Evolutionary conservation across 257 asterid species (phyloP), one percentile per base, ranked within the genome.

Genomic region (Gentiana straminea): DNA sequence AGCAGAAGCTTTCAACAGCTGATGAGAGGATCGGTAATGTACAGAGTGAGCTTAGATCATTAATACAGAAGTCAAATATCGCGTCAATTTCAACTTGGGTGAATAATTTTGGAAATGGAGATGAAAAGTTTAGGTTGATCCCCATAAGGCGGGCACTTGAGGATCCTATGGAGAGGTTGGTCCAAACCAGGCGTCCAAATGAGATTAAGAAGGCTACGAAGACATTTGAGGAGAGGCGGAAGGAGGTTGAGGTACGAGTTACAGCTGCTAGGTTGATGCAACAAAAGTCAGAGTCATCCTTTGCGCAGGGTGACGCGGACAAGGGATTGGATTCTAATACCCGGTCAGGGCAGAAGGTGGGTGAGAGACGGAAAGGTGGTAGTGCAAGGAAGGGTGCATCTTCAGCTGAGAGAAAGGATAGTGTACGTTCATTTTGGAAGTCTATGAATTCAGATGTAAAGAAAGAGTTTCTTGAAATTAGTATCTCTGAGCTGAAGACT

Each of bases 221-320:
- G 77, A 86, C 94, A 0, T 79, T 77, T 7, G 95, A 86, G 67
- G 95, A 86, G 72, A 75, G 85, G 63, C 76, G 95, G 83, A 81
- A 79, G 70, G 95, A 86, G 70, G 79, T 86, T 68, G 95, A 86
- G 77, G 94, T 83, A 51, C 83, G 83, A 55, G 94, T 83, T 50
- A 90, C 94, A 7, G 95, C 95, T 54, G 95, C 94, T 7, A 75
- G 87, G 65, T 77, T 86, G 67, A 63, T 83, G 82, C 94, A 86
- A 75, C 87, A 83, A 65, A 81, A 78, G 62, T 73, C 95, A 0
- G 85, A 77, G 58, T 63, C 75, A 11, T 65, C 75, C 61, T 59
- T 59, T 10, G 56, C 64, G 54, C 71, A 58, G 62, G 64, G 68
- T 62, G 82, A 71, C 51, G 82, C 70, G 67, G 86, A 83, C 49